Evolutionary conservation across 371 early-diverging fungal genomes (phyloP), one percentile per base, ranked within the genome.

Genomic region (Mucor saturninus): DNA sequence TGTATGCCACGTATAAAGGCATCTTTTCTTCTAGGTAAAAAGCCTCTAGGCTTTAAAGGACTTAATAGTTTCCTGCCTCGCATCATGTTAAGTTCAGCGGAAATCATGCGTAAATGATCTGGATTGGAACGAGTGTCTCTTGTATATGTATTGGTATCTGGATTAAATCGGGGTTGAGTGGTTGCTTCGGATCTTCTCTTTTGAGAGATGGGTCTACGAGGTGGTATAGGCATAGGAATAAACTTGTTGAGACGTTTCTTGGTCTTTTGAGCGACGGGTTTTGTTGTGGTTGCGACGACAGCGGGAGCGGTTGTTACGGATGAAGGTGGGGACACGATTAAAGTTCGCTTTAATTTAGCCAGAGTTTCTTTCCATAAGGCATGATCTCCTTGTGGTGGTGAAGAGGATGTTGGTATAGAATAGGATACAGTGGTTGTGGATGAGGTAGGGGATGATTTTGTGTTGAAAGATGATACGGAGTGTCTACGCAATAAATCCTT

Each of bases 121-220:
- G 86, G 68, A 54, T 86, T 86, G 54, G 85, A 84, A 30, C 86
- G 77, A 61, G 83, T 84, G 69, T 84, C 86, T 61, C 86, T 75
- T 43, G 72, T 74, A 39, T 81, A 81, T 28, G 81, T 81, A 54
- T 81, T 81, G 26, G 81, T 81, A 15, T 68, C 75, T 57, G 79
- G 79, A 49, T 81, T 69, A 58, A 81, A 81, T 29, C 81, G 73
- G 49, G 81, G 81, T 52, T 81, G 79, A 2, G 81, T 81, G 0
- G 81, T 81, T 0, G 81, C 81, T 65, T 81, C 81, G 5, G 81
- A 81, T 59, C 81, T 67, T 50, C 81, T 75, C 26, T 65, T 66
- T 9, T 75, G 74, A 10, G 67, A 61, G 2, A 65, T 55, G 2
- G 72, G 73, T 43, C 72, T 62, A 32, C 64, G 65, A 2, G 81